Evolutionary conservation across 257 asterid genomes (phyloP).

Genomic region (Nicotiana paniculata): DNA sequence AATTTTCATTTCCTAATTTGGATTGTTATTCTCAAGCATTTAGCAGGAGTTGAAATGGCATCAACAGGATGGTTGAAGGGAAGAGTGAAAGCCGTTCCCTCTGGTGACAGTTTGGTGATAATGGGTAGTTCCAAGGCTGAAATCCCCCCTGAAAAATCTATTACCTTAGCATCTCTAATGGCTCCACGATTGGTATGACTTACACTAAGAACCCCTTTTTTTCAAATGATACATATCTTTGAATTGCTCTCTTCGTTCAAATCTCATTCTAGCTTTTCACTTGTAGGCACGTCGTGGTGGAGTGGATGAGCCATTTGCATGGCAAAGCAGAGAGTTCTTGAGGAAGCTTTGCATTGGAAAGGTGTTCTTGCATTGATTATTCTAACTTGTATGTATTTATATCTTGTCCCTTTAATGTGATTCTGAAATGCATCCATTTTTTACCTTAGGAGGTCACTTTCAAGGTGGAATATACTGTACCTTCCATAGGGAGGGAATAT

Average conservation of each 20-base stretch:
- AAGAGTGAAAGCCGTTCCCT: conserved; percentile 87
- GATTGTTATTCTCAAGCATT: conserved; percentile 25
- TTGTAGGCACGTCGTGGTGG: conserved; percentile 85
- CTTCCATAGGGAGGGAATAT: conserved; percentile 81
- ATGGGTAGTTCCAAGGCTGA: conserved; percentile 82
- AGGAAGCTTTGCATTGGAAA: conserved; percentile 91
- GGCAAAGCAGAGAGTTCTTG: conserved; percentile 89
- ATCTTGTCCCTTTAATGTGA: background rate
- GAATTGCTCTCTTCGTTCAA: background rate
- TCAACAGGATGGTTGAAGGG: conserved; percentile 88
- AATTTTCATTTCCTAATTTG: conserved; percentile 1
- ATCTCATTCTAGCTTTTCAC: background rate
- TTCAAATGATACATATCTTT: background rate
- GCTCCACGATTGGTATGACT: conserved; percentile 83
- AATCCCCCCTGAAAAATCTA: conserved; percentile 82
- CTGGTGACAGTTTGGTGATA: conserved; percentile 88
- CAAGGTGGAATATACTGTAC: conserved; percentile 82
- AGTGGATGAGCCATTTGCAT: conserved; percentile 90
- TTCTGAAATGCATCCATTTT: background rate
- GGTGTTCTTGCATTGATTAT: conserved; percentile 32
- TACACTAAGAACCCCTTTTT: background rate
- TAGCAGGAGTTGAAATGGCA: conserved; percentile 82
- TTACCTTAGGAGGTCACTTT: conserved; percentile 70
- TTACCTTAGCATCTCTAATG: conserved; percentile 81
- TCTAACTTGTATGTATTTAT: background rate